phyloP scores from a whole-genome alignment of 2,329 filamentous ascomycete genomes.

The Ilyonectria robusta region DNA sequence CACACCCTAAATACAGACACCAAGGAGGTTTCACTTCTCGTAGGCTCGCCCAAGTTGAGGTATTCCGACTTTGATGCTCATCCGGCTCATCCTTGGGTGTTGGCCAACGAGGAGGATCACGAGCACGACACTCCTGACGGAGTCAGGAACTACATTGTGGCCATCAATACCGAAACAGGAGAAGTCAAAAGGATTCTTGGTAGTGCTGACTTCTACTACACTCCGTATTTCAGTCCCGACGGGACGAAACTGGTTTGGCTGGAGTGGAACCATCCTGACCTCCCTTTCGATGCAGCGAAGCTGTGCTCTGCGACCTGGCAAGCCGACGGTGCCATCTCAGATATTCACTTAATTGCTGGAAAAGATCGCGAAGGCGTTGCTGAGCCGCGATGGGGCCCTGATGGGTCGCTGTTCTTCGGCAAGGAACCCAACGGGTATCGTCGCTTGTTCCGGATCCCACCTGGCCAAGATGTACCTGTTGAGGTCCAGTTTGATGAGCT shows the following conservation, averaged over 20 bases:
- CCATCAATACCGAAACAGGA: conserved; percentile 58
- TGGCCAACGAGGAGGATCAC: conserved; percentile 69
- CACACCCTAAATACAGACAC: conserved; percentile 58
- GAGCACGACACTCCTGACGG: conserved; percentile 49
- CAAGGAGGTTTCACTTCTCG: conserved; percentile 51
- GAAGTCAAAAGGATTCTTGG: conserved; percentile 56
- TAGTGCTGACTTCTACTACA: conserved; percentile 67
- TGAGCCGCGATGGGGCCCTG: conserved; percentile 66
- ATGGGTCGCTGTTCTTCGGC: conserved; percentile 63
- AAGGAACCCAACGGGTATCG: conserved; percentile 63
- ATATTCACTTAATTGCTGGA: conserved; percentile 58
- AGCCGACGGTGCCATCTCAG: conserved; percentile 48
- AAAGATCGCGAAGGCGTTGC: conserved; percentile 58
- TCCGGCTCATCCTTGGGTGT: conserved; percentile 56
- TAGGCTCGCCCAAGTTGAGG: conserved; percentile 53
- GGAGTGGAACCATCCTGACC: conserved; percentile 68
- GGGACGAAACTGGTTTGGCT: conserved; percentile 65
- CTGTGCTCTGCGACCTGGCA: conserved; percentile 61
- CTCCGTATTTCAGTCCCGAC: conserved; percentile 63
- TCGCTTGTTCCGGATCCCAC: conserved; percentile 60
- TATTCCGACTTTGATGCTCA: conserved; percentile 64
- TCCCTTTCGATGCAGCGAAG: conserved; percentile 65
- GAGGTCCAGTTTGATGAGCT: conserved; percentile 55
- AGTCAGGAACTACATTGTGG: conserved; percentile 57
- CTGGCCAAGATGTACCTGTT: conserved; percentile 44